phyloP scores from a whole-genome alignment of 75 land plant species.

The Picea sitchensis region DNA sequence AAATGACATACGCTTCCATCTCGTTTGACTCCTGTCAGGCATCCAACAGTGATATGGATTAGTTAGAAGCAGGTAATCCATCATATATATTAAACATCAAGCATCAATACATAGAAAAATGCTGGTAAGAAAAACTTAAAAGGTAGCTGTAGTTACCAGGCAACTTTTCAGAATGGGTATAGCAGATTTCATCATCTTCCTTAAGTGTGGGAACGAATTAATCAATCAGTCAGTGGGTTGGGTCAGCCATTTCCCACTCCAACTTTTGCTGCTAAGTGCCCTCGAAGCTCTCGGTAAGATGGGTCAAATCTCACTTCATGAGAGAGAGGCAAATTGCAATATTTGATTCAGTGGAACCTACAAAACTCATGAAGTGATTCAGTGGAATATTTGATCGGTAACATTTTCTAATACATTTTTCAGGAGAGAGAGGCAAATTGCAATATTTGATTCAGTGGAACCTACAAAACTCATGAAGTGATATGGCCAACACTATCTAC shows the following conservation, averaged over 20 bases:
- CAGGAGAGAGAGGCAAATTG: too few species aligned
- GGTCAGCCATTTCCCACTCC: slow-evolving; percentile 36
- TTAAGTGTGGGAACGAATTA: slow-evolving; percentile 88
- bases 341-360: too few species aligned
- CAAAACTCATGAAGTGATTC: too few species aligned
- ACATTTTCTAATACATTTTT: too few species aligned
- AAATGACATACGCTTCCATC: slow-evolving; percentile 76
- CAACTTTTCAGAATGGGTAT: slow-evolving; percentile 92
- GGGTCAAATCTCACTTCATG: slow-evolving; percentile 96
- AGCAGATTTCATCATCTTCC: slow-evolving; percentile 93
- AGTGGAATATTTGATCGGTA: too few species aligned
- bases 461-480: too few species aligned
- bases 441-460: too few species aligned
- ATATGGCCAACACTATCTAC: too few species aligned
- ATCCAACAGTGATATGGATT: not conserved
- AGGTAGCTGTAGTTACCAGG: slow-evolving; percentile 8
- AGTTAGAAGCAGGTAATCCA: not conserved
- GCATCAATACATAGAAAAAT: not conserved
- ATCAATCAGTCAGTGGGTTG: slow-evolving; percentile 66
- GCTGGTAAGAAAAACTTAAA: not conserved
- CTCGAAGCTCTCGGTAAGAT: slow-evolving; percentile 84
- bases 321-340: not conserved
- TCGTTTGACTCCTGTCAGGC: slow-evolving; percentile 54
- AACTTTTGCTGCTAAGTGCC: slow-evolving; percentile 79
- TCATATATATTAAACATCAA: not conserved